phyloP scores from a whole-genome alignment of 495 filamentous ascomycete genomes.

The Clohesyomyces aquaticus region DNA sequence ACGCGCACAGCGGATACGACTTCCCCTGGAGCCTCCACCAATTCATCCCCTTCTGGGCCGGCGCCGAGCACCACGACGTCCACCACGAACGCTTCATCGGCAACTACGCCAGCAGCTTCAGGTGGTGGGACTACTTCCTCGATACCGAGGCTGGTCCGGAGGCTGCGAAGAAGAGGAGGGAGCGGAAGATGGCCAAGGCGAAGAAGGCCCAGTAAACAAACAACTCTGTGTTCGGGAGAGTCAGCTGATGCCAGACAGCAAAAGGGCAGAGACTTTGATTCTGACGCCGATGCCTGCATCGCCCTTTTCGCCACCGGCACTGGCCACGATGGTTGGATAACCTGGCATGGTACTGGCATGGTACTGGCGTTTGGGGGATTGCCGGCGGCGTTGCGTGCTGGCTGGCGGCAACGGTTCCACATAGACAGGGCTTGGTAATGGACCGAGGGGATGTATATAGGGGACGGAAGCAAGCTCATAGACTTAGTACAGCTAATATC shows the following conservation, averaged over 20 bases:
- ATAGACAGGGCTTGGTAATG: conserved; percentile 14
- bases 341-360: background rate
- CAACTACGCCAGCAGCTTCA: conserved; percentile 96
- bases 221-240: too few species aligned
- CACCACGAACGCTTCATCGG: conserved; percentile 98
- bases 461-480: background rate
- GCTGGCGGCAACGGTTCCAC: background rate
- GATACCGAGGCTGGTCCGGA: conserved; percentile 93
- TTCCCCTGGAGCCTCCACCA: conserved; percentile 96
- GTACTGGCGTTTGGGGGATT: conserved; percentile 6
- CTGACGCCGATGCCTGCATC: background rate
- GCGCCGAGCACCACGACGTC: conserved; percentile 92
- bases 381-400: background rate
- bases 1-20: conserved; percentile 95
- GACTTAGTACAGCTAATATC: conserved; percentile 8
- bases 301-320: background rate
- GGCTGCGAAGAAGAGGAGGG: conserved; percentile 79
- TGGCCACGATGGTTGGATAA: background rate
- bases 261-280: background rate
- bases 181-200: conserved; percentile 67
- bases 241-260: background rate
- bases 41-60: conserved; percentile 97
- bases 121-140: conserved; percentile 96
- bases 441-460: conserved; percentile 11
- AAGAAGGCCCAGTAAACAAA: conserved; percentile 68